Percentiles rank a stretch among this genome's conserved stretches.
phyloP scores from a whole-genome alignment of 148 eudicot genomes.

The Spergularia marina region DNA sequence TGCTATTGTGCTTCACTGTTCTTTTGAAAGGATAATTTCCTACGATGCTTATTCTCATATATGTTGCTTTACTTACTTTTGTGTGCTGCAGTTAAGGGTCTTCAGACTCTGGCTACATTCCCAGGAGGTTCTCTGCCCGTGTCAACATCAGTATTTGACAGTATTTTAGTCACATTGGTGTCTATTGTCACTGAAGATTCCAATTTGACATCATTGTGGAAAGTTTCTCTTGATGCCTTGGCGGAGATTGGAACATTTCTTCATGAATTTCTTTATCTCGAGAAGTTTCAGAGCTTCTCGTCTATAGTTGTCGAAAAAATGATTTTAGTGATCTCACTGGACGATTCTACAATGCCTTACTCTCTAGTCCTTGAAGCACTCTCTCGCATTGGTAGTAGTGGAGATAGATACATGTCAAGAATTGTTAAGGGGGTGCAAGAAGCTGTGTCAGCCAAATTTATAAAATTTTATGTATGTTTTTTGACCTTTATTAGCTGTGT shows the following conservation, averaged over 20 bases:
- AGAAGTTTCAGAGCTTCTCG: constrained; percentile 53
- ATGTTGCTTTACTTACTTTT: constrained; percentile 13
- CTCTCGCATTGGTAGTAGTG: constrained; percentile 52
- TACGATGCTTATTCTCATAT: too few species aligned
- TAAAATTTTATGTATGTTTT: constrained; percentile 54
- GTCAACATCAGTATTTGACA: constrained; percentile 54
- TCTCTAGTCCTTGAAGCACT: constrained; percentile 64
- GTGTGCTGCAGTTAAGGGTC: constrained; percentile 65
- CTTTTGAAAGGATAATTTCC: too few species aligned
- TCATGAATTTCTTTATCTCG: constrained; percentile 44
- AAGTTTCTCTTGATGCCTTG: constrained; percentile 48
- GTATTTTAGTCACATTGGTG: constrained; percentile 51
- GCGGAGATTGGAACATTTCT: constrained; percentile 58
- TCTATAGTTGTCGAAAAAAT: constrained; percentile 60
- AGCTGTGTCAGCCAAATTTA: constrained; percentile 43
- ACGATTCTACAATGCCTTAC: constrained; percentile 53
- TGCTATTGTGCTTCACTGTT: neutral
- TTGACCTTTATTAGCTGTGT: constrained; percentile 3
- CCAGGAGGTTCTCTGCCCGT: constrained; percentile 60
- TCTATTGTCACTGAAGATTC: constrained; percentile 40
- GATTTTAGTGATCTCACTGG: constrained; percentile 46
- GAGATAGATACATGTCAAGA: constrained; percentile 42
- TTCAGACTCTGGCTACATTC: constrained; percentile 76
- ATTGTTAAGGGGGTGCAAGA: constrained; percentile 50
- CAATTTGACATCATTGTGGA: constrained; percentile 50